Evolutionary conservation across 176 grass and related monocot genomes (phyloP), one percentile per base, ranked within the genome.

Genomic region (Musa acuminata): DNA sequence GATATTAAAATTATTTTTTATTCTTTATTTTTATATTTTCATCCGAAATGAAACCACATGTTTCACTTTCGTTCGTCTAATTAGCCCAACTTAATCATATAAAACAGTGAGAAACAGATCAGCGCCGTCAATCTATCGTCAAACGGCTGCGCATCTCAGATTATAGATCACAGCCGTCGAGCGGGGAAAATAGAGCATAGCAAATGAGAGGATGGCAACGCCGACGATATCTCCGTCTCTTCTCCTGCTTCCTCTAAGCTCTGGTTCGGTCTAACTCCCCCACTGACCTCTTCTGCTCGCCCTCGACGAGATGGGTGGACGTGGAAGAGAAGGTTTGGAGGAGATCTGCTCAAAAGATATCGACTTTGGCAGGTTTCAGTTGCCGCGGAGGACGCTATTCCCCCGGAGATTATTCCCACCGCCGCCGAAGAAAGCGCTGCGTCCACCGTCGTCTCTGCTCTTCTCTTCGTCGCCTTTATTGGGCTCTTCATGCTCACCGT

Each of bases 401-500:
- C 55, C 60, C 80, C 55, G 1, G 86, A 72, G 62, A 62, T 89
- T 69, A 84, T 82, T 68, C 79, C 87, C 13, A 77, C 90, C 3
- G 76, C 86, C 2, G 76, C 85, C 16, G 82, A 87, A 13, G 84
- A 85, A 16, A 81, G 73, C 84, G 0, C 76, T 65, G 73, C 81
- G 54, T 83, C 90, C 58, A 78, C 86, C 8, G 68, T 92, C 20
- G 80, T 92, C 13, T 84, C 84, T 11, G 60, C 49, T 51, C 84
- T 89, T 6, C 90, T 92, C 69, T 67, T 82, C 2, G 0, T 81
- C 51, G 87, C 87, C 64, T 92, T 92, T 77, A 75, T 89, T 3
- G 79, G 75, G 1, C 89, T 92, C 75, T 82, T 83, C 81, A 13
- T 92, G 27, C 81, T 92, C 72, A 92, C 86, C 50, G 69, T 80